phyloP scores from a whole-genome alignment of 2,329 filamentous ascomycete species.

The Clathrospora elynae region DNA sequence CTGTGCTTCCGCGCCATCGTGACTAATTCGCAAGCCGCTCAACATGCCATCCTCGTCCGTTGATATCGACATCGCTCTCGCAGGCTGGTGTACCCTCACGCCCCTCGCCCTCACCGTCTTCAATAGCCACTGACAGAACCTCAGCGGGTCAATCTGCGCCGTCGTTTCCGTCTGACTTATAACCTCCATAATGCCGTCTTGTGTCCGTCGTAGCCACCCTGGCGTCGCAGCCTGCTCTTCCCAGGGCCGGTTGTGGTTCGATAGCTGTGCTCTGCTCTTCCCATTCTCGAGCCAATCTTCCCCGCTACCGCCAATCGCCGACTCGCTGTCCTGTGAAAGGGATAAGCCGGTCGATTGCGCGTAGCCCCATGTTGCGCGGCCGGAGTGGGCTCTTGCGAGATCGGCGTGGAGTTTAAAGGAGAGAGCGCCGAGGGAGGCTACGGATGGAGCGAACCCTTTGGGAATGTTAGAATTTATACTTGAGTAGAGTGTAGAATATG shows the following conservation, averaged over 20 bases:
- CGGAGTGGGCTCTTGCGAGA: slow-evolving; percentile 65
- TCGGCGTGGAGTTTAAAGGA: slow-evolving; percentile 71
- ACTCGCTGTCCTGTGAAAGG: slow-evolving; percentile 58
- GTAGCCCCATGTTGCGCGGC: slow-evolving; percentile 64
- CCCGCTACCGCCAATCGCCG: slow-evolving; percentile 52
- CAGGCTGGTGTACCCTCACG: slow-evolving; percentile 69
- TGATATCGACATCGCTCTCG: slow-evolving; percentile 59
- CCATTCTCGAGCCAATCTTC: slow-evolving; percentile 71
- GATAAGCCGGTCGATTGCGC: slow-evolving; percentile 61
- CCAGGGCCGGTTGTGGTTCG: slow-evolving; percentile 44
- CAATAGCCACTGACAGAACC: slow-evolving; percentile 69
- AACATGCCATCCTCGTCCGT: slow-evolving; percentile 59
- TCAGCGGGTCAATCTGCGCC: slow-evolving; percentile 72
- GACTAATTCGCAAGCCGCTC: slow-evolving; percentile 53
- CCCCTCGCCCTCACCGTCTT: slow-evolving; percentile 62
- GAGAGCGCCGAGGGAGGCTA: slow-evolving; percentile 65
- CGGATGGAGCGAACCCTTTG: slow-evolving; percentile 62
- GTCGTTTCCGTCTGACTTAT: slow-evolving; percentile 66
- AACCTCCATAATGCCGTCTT: slow-evolving; percentile 63
- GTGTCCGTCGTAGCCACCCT: slow-evolving; percentile 62
- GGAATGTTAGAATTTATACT: not conserved
- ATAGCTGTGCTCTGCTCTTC: slow-evolving; percentile 64
- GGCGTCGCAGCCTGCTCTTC: slow-evolving; percentile 49
- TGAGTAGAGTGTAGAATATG: no score
- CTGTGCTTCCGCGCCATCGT: slow-evolving; percentile 11